Percentiles rank a stretch among this genome's conserved stretches.
These are phyloP conservation scores for Rutstroemia sydowiana DNA, from an alignment of 2,329 filamentous ascomycete species.

Conservation along the genomic window DNA sequence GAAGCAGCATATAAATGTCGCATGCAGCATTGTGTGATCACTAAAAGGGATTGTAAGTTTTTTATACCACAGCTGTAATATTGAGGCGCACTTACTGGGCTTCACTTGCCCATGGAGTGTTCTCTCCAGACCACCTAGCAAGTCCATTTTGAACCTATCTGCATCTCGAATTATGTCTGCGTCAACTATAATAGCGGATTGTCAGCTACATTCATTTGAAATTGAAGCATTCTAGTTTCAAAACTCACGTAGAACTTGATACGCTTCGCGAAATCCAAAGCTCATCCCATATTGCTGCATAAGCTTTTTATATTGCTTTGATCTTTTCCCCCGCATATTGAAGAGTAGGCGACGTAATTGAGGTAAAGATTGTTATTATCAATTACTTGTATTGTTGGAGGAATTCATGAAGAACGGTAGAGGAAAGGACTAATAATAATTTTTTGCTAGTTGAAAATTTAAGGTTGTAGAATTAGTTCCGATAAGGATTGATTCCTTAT, in stretches of 20 bases:
- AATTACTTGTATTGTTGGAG: neutral
- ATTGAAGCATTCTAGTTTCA: conserved; percentile 9
- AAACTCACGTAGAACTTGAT: conserved; percentile 69
- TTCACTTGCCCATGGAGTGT: conserved; percentile 85
- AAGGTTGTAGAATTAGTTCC: conserved; percentile 7
- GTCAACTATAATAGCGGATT: conserved; percentile 51
- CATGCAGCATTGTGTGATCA: conserved; percentile 78
- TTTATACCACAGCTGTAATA: neutral
- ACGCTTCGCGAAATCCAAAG: conserved; percentile 88
- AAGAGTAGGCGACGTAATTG: neutral
- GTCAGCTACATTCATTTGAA: conserved; percentile 6
- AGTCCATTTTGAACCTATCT: conserved; percentile 79
- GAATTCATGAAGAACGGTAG: neutral
- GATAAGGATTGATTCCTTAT: conserved; percentile 16
- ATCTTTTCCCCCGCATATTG: conserved; percentile 61
- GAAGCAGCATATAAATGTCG: conserved; percentile 65
- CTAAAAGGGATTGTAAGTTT: conserved; percentile 32
- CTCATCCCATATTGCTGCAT: conserved; percentile 85
- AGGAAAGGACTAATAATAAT: conserved; percentile 7
- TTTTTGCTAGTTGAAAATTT: conserved; percentile 11
- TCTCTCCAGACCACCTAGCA: conserved; percentile 67
- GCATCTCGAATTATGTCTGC: conserved; percentile 78
- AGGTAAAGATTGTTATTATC: too few relatives aligned
- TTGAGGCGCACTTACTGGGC: conserved; percentile 49
- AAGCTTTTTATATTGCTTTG: conserved; percentile 77